Evolutionary conservation across 306 rosid genomes (phyloP), one percentile per base, ranked within the genome.

Genomic region (Datisca glomerata): DNA sequence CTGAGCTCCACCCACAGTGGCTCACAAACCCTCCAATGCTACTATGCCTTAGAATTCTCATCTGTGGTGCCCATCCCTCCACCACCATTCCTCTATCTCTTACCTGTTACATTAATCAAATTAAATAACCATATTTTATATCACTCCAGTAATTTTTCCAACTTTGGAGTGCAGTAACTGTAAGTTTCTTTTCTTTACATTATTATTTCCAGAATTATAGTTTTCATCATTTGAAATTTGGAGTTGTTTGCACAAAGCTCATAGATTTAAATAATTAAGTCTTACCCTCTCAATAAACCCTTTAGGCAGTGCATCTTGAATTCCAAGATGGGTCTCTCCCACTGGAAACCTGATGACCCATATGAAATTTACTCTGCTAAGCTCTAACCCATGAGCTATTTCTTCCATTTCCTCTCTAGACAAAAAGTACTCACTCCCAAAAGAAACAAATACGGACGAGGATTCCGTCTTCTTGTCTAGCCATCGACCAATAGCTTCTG

Each of bases 1-100:
- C 56, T 2, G 60, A 65, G 44, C 60, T 57, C 60, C 65, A 65
- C 17, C 65, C 65, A 7, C 65, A 65, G 1, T 57, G 65, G 28
- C 56, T 61, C 49, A 53, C 44, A 21, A 63, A 56, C 39, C 69
- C 69, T 7, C 58, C 58, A 4, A 39, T 21, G 12, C 49, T 55
- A 1, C 7, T n/a, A 15, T 49, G 56, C 2, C 10, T 25, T 12
- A 63, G 23, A 4, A 63, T 29, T 4, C 2, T 16, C 3, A 23
- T 14, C 10, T 63, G 69, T 1, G 63, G 53, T 5, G 55, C 61
- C 61, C 71, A 65, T 5, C 25, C 34, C 11, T 65, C 65, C 5
- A 57, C 43, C 6, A 65, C 39, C 46, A 57, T 44, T 29, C 60
- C 65, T 33, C 41, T 57, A 15, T 19, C 55, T 57, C 49, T 18